Base-by-base conservation (phyloP, 306 rosid species). In the Acmispon strigosus region DNA sequence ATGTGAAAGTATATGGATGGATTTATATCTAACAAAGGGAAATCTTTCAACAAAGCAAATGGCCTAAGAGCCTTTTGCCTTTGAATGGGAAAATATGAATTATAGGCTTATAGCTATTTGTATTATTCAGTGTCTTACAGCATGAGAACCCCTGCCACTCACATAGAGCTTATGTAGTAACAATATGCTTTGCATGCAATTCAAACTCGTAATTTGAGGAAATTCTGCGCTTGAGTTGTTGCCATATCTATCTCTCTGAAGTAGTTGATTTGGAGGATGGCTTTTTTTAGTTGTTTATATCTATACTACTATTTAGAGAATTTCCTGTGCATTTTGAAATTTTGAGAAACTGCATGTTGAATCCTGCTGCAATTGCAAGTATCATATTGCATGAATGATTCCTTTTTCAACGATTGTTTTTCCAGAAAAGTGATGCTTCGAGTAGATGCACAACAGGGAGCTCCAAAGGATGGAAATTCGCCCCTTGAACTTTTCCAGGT, bases 371-470 rank as follows among this genome's bases (percentile, higher is more conserved):
- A 15, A 41, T 7, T 65, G 29, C 39, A 27, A 32, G 60, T 52
- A 54, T 44, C 37, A 12, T 20, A 13, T 63, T 65, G 74, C 42
- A 15, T 50, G 66, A 61, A 64, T 69, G n/a, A 49, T 55, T 81
- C 52, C 65, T 16, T 49, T 50, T 69, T 34, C 22, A 42, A 43
- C 41, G 50, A 2, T 57, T 43, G 24, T 67, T 59, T 84, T 83
- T 90, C 71, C 86, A 95, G 99, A 78, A 82, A 86, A 69, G 81
- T 84, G 66, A 85, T 95, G 99, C 92, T 95, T 73, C 99, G 96
- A 3, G 99, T 95, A 61, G 97, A 95, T 84, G 99, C 99, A 62
- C 85, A 81, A 72, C 99, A 91, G 81, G 99, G 99, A 77, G 88
- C 92, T 65, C 92, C 96, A 5, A 95, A 83, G 82, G 97, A 95